Evolutionary conservation across 208 protist genomes (phyloP), one percentile per base, ranked within the genome.

Genomic region (Phytomonas francai): DNA sequence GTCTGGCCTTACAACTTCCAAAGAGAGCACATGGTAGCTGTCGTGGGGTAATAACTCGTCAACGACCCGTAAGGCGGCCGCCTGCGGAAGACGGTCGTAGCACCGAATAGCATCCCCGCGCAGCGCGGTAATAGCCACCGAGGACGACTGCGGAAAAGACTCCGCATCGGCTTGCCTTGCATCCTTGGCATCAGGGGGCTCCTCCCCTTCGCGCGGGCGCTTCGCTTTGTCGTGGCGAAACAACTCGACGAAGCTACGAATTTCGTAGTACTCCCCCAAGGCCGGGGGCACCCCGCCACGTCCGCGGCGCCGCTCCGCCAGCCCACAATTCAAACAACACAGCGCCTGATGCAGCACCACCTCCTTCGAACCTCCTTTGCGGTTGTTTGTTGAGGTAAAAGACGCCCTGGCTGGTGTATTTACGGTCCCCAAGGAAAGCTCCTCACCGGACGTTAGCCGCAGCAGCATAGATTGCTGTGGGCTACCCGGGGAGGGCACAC

Each of bases 61-160:
- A 22, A 87, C 73, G 4, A 58, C 70, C 34, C 39, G 57, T 68
- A 84, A 67, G 25, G 89, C 79, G n/a, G 71, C 76, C 14, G 57
- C 61, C 61, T 93, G 88, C 6, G 78, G 84, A 39, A 93, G 70
- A n/a, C 68, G 72, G 49, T 93, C 84, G 34, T 88, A 93, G 67
- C 88, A 93, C 28, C 81, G 75, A 8, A 77, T 64, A 2, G 80
- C 88, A 60, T 93, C 88, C 19, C 78, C 77, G 39, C 83, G 88
- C 7, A 75, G 63, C 19, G 74, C 62, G 39, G 65, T 66, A 9
- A 39, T 39, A 9, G 9, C 34, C 14, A 75, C 49, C n/a, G 3
- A 12, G 12, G 22, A 42, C 0, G 63, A 34, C 27, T 56, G 34
- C 11, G 54, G 27, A 25, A 29, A 29, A 16, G 63, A 16, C 11